phyloP scores from a whole-genome alignment of 345 rosid species.

The Luvunga scandens region DNA sequence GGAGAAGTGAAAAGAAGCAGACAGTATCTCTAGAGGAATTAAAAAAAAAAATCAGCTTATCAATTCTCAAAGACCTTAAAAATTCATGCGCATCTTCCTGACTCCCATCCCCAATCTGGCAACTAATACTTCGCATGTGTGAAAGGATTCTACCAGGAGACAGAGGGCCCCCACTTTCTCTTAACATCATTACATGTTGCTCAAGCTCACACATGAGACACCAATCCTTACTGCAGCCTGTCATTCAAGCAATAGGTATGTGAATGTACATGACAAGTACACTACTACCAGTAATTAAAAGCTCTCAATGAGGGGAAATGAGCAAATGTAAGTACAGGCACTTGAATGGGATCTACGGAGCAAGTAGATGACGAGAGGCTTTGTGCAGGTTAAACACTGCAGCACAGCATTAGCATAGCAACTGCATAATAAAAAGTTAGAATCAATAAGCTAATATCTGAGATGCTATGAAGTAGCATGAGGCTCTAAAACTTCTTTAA shows the following conservation, averaged over 20 bases:
- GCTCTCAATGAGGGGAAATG: constrained; percentile 11
- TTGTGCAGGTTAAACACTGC: constrained; percentile 80
- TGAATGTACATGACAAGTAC: neutral
- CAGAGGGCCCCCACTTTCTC: constrained; percentile 66
- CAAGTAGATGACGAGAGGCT: constrained; percentile 69
- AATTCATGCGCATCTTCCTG: constrained; percentile 95
- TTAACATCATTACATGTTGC: constrained; percentile 70
- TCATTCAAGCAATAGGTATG: constrained; percentile 11
- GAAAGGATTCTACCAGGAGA: constrained; percentile 66
- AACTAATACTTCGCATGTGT: constrained; percentile 59
- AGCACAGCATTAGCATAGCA: constrained; percentile 90
- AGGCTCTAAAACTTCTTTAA: constrained; percentile 2
- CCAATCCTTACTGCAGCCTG: constrained; percentile 73
- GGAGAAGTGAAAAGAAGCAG: neutral
- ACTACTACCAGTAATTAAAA: neutral
- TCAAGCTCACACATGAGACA: constrained; percentile 91
- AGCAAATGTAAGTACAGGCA: constrained; percentile 46
- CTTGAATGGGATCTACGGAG: constrained; percentile 74
- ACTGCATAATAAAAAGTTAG: constrained; percentile 37
- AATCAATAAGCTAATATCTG: neutral
- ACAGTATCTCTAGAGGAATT: neutral
- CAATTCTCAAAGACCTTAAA: constrained; percentile 51
- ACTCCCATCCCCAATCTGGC: constrained; percentile 80
- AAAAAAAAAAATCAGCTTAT: constrained; percentile 3
- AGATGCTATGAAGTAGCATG: neutral